A percentile compares a stretch with the other conserved stretches of the same genome.
Conservation (phyloP, 805 yeast species). For the Peterozyma toletana region DNA sequence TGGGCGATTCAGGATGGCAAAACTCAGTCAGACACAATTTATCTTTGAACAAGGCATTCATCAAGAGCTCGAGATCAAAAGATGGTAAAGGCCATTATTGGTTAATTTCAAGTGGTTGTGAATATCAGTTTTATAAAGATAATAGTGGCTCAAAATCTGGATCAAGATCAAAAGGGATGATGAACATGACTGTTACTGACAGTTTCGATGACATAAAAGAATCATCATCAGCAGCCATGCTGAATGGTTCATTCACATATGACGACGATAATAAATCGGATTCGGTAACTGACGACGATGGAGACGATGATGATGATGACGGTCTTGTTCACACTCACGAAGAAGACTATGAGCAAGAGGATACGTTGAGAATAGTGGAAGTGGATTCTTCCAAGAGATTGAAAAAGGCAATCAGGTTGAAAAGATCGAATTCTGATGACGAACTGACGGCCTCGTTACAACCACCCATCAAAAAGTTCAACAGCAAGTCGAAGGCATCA, state of each 20-base stretch:
- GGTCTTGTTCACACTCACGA: constrained; percentile 6
- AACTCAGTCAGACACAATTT: constrained; percentile 93
- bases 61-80: constrained; percentile 84
- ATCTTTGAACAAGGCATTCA: constrained; percentile 87
- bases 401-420: not conserved
- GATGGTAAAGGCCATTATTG: constrained; percentile 92
- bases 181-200: not conserved
- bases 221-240: not conserved
- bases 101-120: constrained; percentile 81
- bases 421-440: constrained; percentile 10
- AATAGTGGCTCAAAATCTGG: constrained; percentile 23
- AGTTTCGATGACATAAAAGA: not conserved
- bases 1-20: constrained; percentile 93
- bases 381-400: not conserved
- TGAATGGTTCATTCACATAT: too few species aligned
- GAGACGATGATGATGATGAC: constrained; percentile 6
- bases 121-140: constrained; percentile 68
- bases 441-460: constrained; percentile 8
- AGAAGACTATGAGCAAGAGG: not conserved
- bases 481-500: constrained; percentile 1
- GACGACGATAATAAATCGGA: constrained; percentile 6
- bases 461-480: constrained; percentile 3
- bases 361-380: too few species aligned
- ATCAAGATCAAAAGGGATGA: constrained; percentile 1
- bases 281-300: constrained; percentile 5